Percentiles rank a stretch among this genome's conserved stretches.
These are phyloP conservation scores for Echium plantagineum DNA, from an alignment of 257 asterid genomes.

Conservation along the genomic window DNA sequence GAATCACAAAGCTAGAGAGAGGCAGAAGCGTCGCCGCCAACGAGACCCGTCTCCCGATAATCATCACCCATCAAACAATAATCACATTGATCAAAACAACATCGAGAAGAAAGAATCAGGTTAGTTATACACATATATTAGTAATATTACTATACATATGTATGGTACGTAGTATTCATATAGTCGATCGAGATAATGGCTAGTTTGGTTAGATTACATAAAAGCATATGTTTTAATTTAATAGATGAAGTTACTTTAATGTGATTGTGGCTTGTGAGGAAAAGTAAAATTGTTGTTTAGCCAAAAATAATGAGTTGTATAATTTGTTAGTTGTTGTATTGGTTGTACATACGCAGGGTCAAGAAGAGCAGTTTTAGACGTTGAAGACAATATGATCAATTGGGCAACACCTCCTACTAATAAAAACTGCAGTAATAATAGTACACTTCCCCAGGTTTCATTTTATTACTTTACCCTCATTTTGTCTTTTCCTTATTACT, in stretches of 20 bases:
- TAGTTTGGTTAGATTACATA: too few relatives aligned
- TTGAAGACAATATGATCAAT: conserved; percentile 65
- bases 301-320: too few relatives aligned
- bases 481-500: conserved; percentile 7
- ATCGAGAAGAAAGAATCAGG: conserved; percentile 37
- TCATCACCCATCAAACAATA: neutral
- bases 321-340: conserved; percentile 30
- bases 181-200: too few relatives aligned
- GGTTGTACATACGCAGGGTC: conserved; percentile 32
- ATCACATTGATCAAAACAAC: too few relatives aligned
- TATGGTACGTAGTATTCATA: too few relatives aligned
- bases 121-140: neutral
- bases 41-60: conserved; percentile 41
- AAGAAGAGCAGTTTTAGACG: conserved; percentile 60
- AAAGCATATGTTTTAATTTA: too few relatives aligned
- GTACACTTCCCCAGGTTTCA: conserved; percentile 47
- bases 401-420: conserved; percentile 72
- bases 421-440: conserved; percentile 35
- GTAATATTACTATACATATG: too few relatives aligned
- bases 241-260: too few relatives aligned
- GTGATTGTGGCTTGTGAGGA: conserved; percentile 16
- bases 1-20: conserved; percentile 90
- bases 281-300: conserved; percentile 19
- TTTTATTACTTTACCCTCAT: conserved; percentile 9
- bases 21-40: conserved; percentile 87